Evolutionary conservation across 2,329 filamentous ascomycete genomes (phyloP), one percentile per base, ranked within the genome.

Genomic region (Fusarium chaquense): DNA sequence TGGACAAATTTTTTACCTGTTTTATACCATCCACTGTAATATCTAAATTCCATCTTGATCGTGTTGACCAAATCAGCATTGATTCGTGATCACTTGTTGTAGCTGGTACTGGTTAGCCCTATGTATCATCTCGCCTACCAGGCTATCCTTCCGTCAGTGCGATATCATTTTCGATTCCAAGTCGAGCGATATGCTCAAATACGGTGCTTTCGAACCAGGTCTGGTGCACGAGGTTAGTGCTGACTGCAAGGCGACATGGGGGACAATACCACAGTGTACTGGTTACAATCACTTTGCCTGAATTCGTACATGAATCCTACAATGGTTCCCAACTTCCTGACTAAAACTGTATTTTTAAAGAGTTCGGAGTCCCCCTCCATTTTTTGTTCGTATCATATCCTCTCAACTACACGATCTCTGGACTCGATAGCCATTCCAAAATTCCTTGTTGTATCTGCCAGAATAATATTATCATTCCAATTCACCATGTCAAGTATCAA

Each of bases 1-100:
- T 12, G 6, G 13, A 7, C 9, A 36, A 11, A 1, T 9, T 1
- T 1, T 11, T 11, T n/a, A 3, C 5, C 9, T 5, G 8, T 36
- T n/a, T n/a, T 11, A 2, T n/a, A n/a, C 5, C 35, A 11, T 10
- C 33, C 16, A 15, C 32, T 33, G 2, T 7, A 36, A 36, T 11
- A 36, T 10, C 18, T 18, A 18, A 38, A 20, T 11, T 6, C 11
- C 10, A 10, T 3, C 6, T 11, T 3, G 6, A 6, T 6, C 5
- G 20, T 20, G 5, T 13, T 20, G 6, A 12, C 5, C n/a, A 20
- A 6, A 11, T n/a, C 5, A 20, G 11, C 6, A 20, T n/a, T 16
- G 10, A n/a, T n/a, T 38, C 35, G 9, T 6, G 12, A 20, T 38
- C 1, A 20, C 18, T 11, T 18, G 4, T 3, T 12, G 5, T 38